Conservation (phyloP, 345 rosid species). For the Pugionium dolabratum region DNA sequence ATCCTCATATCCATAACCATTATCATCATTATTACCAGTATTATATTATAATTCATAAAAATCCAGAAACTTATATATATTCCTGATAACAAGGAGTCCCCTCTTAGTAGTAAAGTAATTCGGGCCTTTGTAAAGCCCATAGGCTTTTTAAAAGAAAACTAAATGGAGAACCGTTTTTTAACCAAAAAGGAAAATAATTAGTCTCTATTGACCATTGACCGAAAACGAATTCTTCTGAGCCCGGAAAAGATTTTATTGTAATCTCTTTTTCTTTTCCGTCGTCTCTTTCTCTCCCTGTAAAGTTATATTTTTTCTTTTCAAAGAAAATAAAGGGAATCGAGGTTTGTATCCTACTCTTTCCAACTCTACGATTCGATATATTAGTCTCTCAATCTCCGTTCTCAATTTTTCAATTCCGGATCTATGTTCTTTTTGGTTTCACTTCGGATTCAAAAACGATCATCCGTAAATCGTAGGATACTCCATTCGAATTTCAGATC, state of each 20-base stretch:
- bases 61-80: neutral
- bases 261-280: too few relatives aligned
- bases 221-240: too few relatives aligned
- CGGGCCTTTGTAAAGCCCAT: constrained; percentile 4
- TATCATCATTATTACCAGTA: too few relatives aligned
- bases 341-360: constrained; percentile 31
- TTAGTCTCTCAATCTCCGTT: constrained; percentile 3
- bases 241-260: too few relatives aligned
- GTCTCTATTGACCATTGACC: too few relatives aligned
- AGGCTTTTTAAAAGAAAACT: neutral
- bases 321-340: constrained; percentile 1
- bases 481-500: neutral
- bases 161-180: neutral
- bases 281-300: too few relatives aligned
- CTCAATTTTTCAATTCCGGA: constrained; percentile 3
- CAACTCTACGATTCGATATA: constrained; percentile 3
- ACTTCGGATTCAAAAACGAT: neutral
- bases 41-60: neutral
- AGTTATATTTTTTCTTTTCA: too few relatives aligned
- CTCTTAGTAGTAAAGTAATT: neutral
- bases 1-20: too few relatives aligned
- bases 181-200: too few relatives aligned
- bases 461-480: neutral
- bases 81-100: neutral
- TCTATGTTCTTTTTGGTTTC: constrained; percentile 15